Conservation (phyloP, 139 green algal species). For the Chlamydomonas sp. region DNA sequence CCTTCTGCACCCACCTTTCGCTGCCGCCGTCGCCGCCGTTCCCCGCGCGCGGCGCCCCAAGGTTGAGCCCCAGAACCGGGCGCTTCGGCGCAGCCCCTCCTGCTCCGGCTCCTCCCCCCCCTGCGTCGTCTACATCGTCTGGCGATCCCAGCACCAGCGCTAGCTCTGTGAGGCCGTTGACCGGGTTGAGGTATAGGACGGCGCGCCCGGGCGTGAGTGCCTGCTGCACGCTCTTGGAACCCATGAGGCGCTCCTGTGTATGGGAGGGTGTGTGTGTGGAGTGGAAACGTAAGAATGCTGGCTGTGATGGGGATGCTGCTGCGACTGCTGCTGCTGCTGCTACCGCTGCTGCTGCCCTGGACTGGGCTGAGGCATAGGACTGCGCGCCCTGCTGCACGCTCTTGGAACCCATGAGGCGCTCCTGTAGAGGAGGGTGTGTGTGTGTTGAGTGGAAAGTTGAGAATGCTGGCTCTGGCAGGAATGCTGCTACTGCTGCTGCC, state of each 20-base stretch:
- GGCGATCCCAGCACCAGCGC: constrained; percentile 48
- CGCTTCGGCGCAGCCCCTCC: too few species aligned
- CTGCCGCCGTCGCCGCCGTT: too few species aligned
- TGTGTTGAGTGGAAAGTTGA: too few species aligned
- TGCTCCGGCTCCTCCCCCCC: neutral
- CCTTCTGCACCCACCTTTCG: too few species aligned
- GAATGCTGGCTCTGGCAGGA: too few species aligned
- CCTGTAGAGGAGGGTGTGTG: constrained; percentile 31
- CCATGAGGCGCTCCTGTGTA: constrained; percentile 45
- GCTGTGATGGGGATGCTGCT: too few species aligned
- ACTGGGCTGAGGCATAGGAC: constrained; percentile 43
- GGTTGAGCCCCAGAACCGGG: too few species aligned
- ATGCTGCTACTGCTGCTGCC: too few species aligned
- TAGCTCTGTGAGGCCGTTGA: constrained; percentile 54
- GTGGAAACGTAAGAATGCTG: too few species aligned
- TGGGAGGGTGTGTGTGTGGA: neutral
- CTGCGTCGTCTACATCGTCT: constrained; percentile 8
- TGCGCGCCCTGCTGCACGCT: constrained; percentile 43
- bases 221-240: constrained; percentile 36
- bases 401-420: constrained; percentile 39
- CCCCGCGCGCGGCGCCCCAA: too few species aligned
- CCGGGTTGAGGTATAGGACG: constrained; percentile 41
- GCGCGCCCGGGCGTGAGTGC: constrained; percentile 49
- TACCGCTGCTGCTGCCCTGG: constrained; percentile 47
- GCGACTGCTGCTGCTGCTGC: too few species aligned